Evolutionary conservation across 441 rosid species (phyloP), one percentile per base, ranked within the genome.

Genomic region (Sinapis alba): DNA sequence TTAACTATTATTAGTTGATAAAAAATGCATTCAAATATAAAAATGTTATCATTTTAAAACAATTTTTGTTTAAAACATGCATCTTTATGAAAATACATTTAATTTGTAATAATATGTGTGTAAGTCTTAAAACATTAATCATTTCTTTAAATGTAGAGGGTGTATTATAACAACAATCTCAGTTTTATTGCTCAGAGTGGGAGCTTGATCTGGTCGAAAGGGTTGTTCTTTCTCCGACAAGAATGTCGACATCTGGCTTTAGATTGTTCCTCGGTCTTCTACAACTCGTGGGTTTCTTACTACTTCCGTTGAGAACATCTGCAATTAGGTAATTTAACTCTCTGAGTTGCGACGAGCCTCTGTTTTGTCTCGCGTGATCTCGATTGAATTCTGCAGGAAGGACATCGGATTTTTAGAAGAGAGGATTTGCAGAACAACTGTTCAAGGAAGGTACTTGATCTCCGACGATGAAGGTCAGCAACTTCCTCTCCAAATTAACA

Each of bases 361-460:
- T 70, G 71, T 68, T 79, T 15, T 38, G 45, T 41, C 51, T 74
- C 5, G 50, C 13, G 65, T 50, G 34, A 32, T 30, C 24, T 74
- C 30, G 21, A 43, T 65, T 16, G 69, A 10, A 62, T 24, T 65
- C n/a, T 23, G 38, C 26, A 91, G 97, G 92, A 89, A 81, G 47
- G 94, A 89, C 62, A 78, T 81, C 47, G 89, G 90, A 26, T 87
- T 93, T 73, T 84, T 62, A 45, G 90, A 85, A 32, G 80, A 66
- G 20, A 82, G 57, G 13, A 78, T 73, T 57, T 91, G 99, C 71
- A 91, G 88, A 81, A 90, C 80, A 76, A 95, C 99, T 18, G 87
- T 91, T 18, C 97, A 90, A 79, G 99, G 98, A 72, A 95, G 97
- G 82, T 89, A 84, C 36, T 63, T 93, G 64, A 81, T 91, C 20